Evolutionary conservation across 768 basidiomycete species (phyloP).

Genomic region (Hericium alpestre): DNA sequence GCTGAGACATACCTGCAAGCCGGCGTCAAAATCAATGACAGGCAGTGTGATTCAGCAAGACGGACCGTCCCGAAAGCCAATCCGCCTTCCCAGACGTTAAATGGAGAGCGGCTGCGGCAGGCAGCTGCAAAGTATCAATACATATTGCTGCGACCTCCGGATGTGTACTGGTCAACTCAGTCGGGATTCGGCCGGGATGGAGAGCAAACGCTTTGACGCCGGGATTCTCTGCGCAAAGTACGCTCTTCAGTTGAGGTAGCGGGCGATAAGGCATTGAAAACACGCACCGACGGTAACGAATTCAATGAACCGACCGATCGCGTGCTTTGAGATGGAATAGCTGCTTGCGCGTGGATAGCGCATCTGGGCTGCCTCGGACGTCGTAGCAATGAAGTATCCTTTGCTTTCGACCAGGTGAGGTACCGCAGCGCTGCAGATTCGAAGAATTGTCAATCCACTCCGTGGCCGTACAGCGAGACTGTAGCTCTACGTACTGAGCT

Average conservation of each 20-base stretch:
- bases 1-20: no score
- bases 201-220: background rate
- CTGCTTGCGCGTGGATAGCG: background rate
- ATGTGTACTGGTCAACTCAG: background rate
- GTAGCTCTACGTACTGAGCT: constrained; percentile 3
- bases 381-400: constrained; percentile 1
- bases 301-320: constrained; percentile 2
- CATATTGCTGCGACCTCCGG: background rate
- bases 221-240: background rate
- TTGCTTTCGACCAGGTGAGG: constrained; percentile 1
- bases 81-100: constrained; percentile 5
- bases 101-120: background rate
- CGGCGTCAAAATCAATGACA: no score
- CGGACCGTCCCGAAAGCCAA: constrained; percentile 5
- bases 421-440: background rate
- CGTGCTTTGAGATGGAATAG: constrained; percentile 1
- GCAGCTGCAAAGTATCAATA: background rate
- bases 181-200: constrained; percentile 2
- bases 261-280: background rate
- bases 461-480: background rate
- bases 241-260: background rate
- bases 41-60: no score
- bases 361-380: background rate
- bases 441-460: background rate
- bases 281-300: constrained; percentile 1